Evolutionary conservation across 2,329 filamentous ascomycete species (phyloP), one percentile per base, ranked within the genome.

Genomic region (Septoria petroselini): DNA sequence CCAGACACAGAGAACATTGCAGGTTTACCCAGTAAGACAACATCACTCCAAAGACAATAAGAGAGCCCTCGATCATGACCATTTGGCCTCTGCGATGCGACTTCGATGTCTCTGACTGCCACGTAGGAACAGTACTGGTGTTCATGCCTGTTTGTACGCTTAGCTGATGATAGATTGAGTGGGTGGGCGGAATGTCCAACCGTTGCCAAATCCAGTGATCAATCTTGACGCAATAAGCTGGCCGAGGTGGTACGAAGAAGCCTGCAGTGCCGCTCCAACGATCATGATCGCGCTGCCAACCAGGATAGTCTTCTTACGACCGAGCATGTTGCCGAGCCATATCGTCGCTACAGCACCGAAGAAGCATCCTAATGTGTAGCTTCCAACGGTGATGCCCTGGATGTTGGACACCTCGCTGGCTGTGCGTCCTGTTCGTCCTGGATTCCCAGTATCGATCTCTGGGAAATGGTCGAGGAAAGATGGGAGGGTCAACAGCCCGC

Each of bases 31-130:
- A 75, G 66, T 77, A 74, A 53, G 69, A 72, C 66, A 76, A 66
- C 54, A 73, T 75, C 48, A 76, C 72, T 54, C 75, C 76, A 46
- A 73, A 73, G 12, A 75, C 76, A 48, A 78, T 76, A 61, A 76
- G 90, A 0, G 91, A 91, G 65, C 96, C 96, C 69, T 97, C 91
- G 60, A 97, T 95, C 69, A 91, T 95, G 18, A 91, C 91, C 56
- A 97, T 78, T 70, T 91, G 91, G 53, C 91, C 91, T 62, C 91
- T 81, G 69, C 94, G 95, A 65, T 97, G 91, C 3, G 91, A 88
- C 37, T 91, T 91, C 30, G 91, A 95, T 62, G 74, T 75, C 53
- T 75, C 73, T 8, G 72, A 73, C 58, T 75, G 73, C 56, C 73
- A 73, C 29, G 74, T 70, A 4, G 73, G 73, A 1, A 75, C 73